These are phyloP conservation scores for Oryza nivara DNA, from an alignment of 176 grass and related monocot genomes.

Conservation along the genomic window DNA sequence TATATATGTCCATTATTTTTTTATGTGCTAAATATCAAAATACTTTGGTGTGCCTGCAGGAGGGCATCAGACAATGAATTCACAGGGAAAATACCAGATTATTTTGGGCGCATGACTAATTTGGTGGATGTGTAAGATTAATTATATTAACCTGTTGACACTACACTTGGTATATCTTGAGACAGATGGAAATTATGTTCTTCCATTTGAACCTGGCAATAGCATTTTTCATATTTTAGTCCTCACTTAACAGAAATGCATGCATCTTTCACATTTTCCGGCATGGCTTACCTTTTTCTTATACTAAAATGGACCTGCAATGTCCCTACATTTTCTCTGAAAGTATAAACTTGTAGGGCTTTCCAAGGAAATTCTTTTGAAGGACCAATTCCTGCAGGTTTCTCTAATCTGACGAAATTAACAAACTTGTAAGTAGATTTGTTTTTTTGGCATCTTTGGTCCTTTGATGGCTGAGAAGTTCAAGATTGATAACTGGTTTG, in stretches of 20 bases:
- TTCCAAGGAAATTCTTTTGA: constrained; percentile 56
- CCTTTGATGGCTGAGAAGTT: background rate
- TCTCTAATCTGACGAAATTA: constrained; percentile 39
- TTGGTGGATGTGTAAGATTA: constrained; percentile 36
- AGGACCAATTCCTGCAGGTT: constrained; percentile 42
- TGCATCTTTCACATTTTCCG: background rate
- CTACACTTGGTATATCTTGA: background rate
- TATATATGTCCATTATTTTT: background rate
- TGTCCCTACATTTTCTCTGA: no score
- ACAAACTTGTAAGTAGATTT: constrained; percentile 35
- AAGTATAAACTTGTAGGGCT: constrained; percentile 27
- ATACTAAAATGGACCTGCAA: no score
- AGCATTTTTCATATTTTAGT: no score
- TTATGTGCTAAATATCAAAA: constrained; percentile 16
- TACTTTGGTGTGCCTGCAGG: constrained; percentile 26
- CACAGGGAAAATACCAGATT: constrained; percentile 57
- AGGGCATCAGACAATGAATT: constrained; percentile 53
- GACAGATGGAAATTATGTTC: background rate
- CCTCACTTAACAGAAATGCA: background rate
- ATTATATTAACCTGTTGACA: background rate
- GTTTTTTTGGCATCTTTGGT: background rate
- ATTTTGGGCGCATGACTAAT: constrained; percentile 44
- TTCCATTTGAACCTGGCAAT: background rate
- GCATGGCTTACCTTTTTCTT: no score
- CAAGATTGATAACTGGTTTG: constrained; percentile 4